Evolutionary conservation across 169 alveolate species (phyloP).

Genomic region (Eimeria necatrix): DNA sequence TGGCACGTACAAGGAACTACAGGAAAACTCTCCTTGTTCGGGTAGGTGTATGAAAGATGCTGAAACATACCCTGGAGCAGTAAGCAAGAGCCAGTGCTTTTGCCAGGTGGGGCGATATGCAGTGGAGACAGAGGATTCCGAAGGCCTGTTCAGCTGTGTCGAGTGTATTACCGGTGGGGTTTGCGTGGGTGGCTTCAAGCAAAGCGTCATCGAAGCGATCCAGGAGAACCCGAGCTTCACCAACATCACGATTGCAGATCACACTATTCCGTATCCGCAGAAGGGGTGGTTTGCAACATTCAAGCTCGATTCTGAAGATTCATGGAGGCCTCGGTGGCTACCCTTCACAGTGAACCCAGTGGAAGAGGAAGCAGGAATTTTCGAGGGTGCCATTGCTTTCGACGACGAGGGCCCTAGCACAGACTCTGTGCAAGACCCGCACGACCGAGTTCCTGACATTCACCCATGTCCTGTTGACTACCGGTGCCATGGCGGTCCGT

Average conservation of each 20-base stretch:
- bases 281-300: slow-evolving; percentile 80
- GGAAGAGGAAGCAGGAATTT: background rate
- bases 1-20: slow-evolving; percentile 81
- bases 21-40: slow-evolving; percentile 82
- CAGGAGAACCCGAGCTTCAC: slow-evolving; percentile 72
- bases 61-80: slow-evolving; percentile 82
- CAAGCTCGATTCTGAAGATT: slow-evolving; percentile 47
- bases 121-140: slow-evolving; percentile 71
- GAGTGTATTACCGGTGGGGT: slow-evolving; percentile 82
- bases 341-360: slow-evolving; percentile 28
- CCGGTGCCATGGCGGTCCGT: slow-evolving; percentile 82
- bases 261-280: slow-evolving; percentile 80
- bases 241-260: slow-evolving; percentile 79
- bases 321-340: slow-evolving; percentile 53
- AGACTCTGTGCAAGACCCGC: background rate
- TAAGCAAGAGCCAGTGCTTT: slow-evolving; percentile 81
- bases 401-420: background rate
- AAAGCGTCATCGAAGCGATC: slow-evolving; percentile 61
- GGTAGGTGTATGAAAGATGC: slow-evolving; percentile 82
- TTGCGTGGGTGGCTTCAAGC: slow-evolving; percentile 81
- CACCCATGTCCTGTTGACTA: slow-evolving; percentile 79
- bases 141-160: slow-evolving; percentile 75
- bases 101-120: slow-evolving; percentile 82
- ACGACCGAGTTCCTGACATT: slow-evolving; percentile 80
- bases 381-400: background rate